Evolutionary conservation across 176 grass and related monocot genomes (phyloP).

Genomic region (Cenchrus fungigraminus): DNA sequence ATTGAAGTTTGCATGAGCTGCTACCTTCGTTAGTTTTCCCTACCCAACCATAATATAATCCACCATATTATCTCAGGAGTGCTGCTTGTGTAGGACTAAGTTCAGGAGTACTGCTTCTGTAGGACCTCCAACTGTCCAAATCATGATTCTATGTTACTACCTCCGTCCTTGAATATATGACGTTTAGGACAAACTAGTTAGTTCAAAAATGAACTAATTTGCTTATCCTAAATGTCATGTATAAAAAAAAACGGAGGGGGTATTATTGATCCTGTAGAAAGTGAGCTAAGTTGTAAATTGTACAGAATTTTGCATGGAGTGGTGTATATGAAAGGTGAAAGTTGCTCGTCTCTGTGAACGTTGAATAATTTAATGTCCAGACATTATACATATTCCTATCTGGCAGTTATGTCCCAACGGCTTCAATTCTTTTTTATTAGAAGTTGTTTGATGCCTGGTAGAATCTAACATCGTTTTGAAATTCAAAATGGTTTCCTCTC

Average conservation of each 20-base stretch:
- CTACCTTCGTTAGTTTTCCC: too few relatives aligned
- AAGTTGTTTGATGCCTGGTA: background rate
- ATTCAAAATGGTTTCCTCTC: background rate
- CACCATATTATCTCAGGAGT: slow-evolving; percentile 39
- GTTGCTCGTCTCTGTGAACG: background rate
- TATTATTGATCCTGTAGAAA: slow-evolving; percentile 34
- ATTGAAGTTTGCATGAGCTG: slow-evolving; percentile 57
- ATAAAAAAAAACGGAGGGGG: too few relatives aligned
- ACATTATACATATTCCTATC: slow-evolving; percentile 6
- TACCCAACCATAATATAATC: slow-evolving; percentile 4
- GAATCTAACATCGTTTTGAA: background rate
- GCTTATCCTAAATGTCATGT: too few relatives aligned
- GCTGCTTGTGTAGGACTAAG: slow-evolving; percentile 41
- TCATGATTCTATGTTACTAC: background rate
- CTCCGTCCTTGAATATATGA: too few relatives aligned
- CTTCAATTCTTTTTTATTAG: background rate
- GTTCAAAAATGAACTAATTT: too few relatives aligned
- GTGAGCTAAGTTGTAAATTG: slow-evolving; percentile 41
- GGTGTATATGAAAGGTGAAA: slow-evolving; percentile 37
- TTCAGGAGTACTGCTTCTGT: slow-evolving; percentile 42
- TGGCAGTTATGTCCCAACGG: background rate
- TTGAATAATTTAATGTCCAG: slow-evolving; percentile 15
- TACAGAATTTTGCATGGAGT: slow-evolving; percentile 50
- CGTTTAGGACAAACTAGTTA: too few relatives aligned
- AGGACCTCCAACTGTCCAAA: slow-evolving; percentile 17